These are phyloP conservation scores for Chlorencoelia australis DNA, from an alignment of 2,329 filamentous ascomycete genomes.

Conservation along the genomic window DNA sequence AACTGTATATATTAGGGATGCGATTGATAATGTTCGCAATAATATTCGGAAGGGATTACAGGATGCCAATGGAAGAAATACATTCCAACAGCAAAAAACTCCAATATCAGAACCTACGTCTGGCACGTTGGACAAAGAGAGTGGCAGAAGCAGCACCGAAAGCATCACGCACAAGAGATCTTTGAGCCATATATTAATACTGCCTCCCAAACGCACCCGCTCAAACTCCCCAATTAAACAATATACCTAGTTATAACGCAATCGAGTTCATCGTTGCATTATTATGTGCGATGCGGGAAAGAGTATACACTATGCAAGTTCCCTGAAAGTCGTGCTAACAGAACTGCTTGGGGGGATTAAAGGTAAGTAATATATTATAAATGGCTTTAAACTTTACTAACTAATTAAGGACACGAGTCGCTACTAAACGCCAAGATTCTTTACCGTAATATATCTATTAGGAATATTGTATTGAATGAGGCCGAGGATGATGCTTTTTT, in stretches of 20 bases:
- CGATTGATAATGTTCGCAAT: conserved; percentile 26
- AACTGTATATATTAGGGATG: conserved; percentile 29
- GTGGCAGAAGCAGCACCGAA: conserved; percentile 9
- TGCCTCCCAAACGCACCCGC: conserved; percentile 26
- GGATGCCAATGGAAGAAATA: too few relatives aligned
- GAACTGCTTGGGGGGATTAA: too few relatives aligned
- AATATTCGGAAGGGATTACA: conserved; percentile 27
- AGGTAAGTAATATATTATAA: conserved; percentile 30
- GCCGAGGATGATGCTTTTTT: too few relatives aligned
- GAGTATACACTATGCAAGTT: conserved; percentile 34
- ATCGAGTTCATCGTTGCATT: conserved; percentile 33
- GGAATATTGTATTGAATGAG: conserved; percentile 29
- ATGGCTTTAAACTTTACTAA: too few relatives aligned
- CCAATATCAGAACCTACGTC: conserved; percentile 21
- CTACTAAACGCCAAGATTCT: conserved; percentile 28
- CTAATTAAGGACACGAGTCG: conserved; percentile 27
- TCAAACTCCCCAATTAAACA: conserved; percentile 25
- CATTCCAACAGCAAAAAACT: conserved; percentile 28
- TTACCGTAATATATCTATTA: conserved; percentile 28
- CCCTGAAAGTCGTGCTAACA: conserved; percentile 28
- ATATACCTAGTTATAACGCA: conserved; percentile 18
- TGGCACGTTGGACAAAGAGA: conserved; percentile 17
- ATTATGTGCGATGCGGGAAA: too few relatives aligned
- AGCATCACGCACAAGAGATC: conserved; percentile 12
- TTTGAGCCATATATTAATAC: conserved; percentile 14